Percentiles rank a stretch among this genome's conserved stretches.
These are phyloP conservation scores for Colletotrichum salicis DNA, from an alignment of 2,329 filamentous ascomycete species.

Conservation along the genomic window DNA sequence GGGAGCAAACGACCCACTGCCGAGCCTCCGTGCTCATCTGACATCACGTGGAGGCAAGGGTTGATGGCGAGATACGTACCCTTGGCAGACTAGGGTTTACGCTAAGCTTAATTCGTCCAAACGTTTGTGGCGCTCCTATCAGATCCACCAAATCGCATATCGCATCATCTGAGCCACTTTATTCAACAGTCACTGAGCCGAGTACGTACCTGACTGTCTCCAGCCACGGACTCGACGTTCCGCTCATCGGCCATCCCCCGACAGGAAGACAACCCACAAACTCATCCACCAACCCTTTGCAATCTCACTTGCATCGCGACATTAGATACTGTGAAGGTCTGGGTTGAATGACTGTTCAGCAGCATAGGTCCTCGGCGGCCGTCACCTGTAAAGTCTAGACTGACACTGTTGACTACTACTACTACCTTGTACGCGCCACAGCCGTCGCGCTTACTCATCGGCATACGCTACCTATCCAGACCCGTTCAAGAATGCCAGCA, in stretches of 20 bases:
- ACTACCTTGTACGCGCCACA: neutral
- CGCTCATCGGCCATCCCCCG: constrained; percentile 17
- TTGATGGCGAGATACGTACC: neutral
- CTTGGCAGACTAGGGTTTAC: neutral
- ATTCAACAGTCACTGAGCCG: neutral
- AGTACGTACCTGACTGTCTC: neutral
- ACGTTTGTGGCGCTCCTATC: constrained; percentile 5
- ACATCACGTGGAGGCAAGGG: neutral
- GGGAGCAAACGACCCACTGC: constrained; percentile 12
- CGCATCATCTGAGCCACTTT: constrained; percentile 23
- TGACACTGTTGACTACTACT: too few species aligned
- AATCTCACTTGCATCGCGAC: neutral
- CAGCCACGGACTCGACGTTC: neutral
- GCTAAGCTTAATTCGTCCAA: constrained; percentile 23
- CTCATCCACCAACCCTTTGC: constrained; percentile 1
- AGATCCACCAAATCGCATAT: constrained; percentile 5
- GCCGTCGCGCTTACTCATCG: neutral
- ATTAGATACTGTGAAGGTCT: neutral
- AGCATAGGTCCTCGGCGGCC: too few species aligned
- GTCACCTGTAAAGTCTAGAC: neutral
- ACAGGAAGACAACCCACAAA: constrained; percentile 10
- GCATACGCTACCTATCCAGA: neutral
- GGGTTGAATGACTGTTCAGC: neutral
- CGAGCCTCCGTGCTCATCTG: constrained; percentile 7
- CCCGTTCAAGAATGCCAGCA: neutral